Evolutionary conservation across 2,329 filamentous ascomycete genomes (phyloP), one percentile per base, ranked within the genome.

Genomic region (Passalora sequoiae): DNA sequence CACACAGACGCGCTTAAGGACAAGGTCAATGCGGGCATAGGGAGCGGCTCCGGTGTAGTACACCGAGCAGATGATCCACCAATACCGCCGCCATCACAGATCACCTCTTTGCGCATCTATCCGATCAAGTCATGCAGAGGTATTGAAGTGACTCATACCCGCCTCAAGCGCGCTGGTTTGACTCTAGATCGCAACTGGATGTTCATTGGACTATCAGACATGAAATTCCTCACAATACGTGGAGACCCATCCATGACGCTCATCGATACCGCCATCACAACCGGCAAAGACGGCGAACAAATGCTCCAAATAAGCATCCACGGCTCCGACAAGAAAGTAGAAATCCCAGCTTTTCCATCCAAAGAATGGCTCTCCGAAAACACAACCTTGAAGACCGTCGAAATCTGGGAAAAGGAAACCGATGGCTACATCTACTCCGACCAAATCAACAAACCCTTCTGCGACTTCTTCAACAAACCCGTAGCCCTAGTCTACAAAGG

Each of bases 121-220:
- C 80, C 80, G 9, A 77, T 83, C 56, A 83, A 83, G 58, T 83
- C 79, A 47, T 83, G 80, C 54, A 77, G 80, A 33, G 80, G 80
- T 7, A 69, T 83, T 52, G 67, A 73, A 29, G 66, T 83, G 7
- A 60, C 70, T 12, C 70, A 68, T 2, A 71, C 76, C 2, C 68
- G 65, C 4, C 66, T 83, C 1, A 67, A 74, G 24, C 71, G 69
- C 33, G 73, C 76, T 3, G 80, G 80, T 0, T 69, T 83, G 8
- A 76, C 79, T 32, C 67, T 83, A 9, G 80, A 83, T 58, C 69
- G 80, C 5, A 74, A 77, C 50, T 83, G 80, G 79, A 83, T 83
- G 80, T 78, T 83, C 61, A 70, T 81, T 36, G 70, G 75, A 24
- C 46, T 46, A 15, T 69, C 71, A 2, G 65, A 70, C 12, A 68